A percentile compares a stretch with the other conserved stretches of the same genome.
These are phyloP conservation scores for Elaeagnus macrophylla DNA, from an alignment of 306 rosid genomes.

Conservation along the genomic window DNA sequence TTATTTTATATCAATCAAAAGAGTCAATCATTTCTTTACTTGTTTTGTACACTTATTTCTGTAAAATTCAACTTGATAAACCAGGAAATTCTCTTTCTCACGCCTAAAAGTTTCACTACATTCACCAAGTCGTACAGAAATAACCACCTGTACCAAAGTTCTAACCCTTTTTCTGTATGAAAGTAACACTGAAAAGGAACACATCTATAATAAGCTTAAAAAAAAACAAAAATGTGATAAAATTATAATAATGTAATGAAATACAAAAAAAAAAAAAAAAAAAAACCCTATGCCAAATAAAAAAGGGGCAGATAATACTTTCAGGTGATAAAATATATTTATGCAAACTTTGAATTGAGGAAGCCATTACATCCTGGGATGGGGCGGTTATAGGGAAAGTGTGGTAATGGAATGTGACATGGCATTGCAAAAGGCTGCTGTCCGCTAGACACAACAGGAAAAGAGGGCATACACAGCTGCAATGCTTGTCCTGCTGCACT, in stretches of 20 bases:
- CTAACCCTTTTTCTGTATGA: neutral
- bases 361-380: slow-evolving; percentile 48
- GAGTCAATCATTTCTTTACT: no score
- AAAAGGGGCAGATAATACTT: neutral
- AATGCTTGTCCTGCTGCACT: slow-evolving; percentile 43
- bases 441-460: slow-evolving; percentile 36
- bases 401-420: slow-evolving; percentile 41
- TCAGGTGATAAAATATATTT: slow-evolving; percentile 6
- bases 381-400: slow-evolving; percentile 39
- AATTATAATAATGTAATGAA: neutral
- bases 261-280: neutral
- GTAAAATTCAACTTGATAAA: no score
- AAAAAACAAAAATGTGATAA: slow-evolving; percentile 24
- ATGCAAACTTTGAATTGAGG: slow-evolving; percentile 35
- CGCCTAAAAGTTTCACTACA: neutral
- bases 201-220: slow-evolving; percentile 16
- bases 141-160: slow-evolving; percentile 1
- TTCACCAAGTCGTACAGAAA: neutral
- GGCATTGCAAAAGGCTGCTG: slow-evolving; percentile 59
- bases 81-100: no score
- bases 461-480: slow-evolving; percentile 48
- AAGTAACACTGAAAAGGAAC: neutral
- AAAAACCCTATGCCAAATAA: slow-evolving; percentile 4
- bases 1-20: no score
- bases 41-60: no score